Percentiles rank a stretch among this genome's conserved stretches.
phyloP scores from a whole-genome alignment of 2,329 filamentous ascomycete genomes.

The Corinectria fuckeliana region DNA sequence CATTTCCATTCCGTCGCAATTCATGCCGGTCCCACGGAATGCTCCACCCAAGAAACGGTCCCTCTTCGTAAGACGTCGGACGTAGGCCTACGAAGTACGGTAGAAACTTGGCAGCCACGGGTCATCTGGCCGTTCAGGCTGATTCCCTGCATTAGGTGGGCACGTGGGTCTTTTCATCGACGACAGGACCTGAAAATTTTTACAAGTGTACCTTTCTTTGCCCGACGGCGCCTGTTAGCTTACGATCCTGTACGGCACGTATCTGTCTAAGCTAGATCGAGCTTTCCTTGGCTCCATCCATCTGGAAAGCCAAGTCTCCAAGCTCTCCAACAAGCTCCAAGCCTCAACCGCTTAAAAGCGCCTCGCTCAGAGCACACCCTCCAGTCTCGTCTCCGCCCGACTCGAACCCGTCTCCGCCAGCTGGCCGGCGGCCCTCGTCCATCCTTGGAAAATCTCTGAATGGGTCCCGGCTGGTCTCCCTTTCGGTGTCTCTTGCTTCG shows the following conservation, averaged over 20 bases:
- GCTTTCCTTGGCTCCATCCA: neutral
- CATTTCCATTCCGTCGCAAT: neutral
- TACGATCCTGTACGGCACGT: too few species aligned
- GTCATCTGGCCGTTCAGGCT: slow-evolving; percentile 7
- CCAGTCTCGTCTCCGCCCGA: neutral
- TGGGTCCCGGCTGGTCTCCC: neutral
- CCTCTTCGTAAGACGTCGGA: neutral
- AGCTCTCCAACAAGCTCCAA: neutral
- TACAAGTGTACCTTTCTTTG: too few species aligned
- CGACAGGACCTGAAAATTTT: slow-evolving; percentile 20
- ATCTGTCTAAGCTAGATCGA: slow-evolving; percentile 10
- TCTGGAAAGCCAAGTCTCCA: neutral
- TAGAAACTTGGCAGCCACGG: neutral
- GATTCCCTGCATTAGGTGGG: neutral
- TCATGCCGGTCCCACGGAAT: slow-evolving; percentile 13
- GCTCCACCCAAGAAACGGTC: slow-evolving; percentile 15
- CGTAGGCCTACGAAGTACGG: too few species aligned
- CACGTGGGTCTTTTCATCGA: neutral
- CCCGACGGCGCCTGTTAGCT: too few species aligned
- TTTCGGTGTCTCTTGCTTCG: slow-evolving; percentile 1
- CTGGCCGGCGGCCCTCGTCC: neutral
- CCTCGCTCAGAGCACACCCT: neutral
- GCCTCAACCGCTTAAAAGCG: too few species aligned
- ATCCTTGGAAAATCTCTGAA: slow-evolving; percentile 23
- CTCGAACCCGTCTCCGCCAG: slow-evolving; percentile 1